Evolutionary conservation across 192 early-diverging fungal species (phyloP).

Genomic region (Phlyctochytrium planicorne): DNA sequence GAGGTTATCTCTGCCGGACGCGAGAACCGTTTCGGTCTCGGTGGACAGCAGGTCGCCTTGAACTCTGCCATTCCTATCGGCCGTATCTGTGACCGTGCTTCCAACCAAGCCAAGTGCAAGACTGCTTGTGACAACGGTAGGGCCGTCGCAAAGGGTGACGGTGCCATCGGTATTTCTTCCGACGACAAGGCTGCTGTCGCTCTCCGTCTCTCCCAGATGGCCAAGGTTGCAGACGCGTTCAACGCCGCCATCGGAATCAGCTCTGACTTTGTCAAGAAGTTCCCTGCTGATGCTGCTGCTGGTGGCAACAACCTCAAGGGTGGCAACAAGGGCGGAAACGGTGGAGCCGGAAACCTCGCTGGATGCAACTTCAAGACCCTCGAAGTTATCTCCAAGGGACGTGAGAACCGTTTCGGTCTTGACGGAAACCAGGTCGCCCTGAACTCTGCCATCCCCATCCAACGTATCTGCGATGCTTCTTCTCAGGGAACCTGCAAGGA

Average conservation of each 20-base stretch:
- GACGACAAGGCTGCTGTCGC: no score
- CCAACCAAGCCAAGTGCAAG: not conserved
- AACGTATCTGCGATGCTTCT: not conserved
- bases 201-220: no score
- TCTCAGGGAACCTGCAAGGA: not conserved
- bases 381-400: constrained; percentile 20
- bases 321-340: not conserved
- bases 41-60: constrained; percentile 30
- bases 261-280: constrained; percentile 8
- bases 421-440: constrained; percentile 29
- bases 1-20: constrained; percentile 17
- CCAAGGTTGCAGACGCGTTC: constrained; percentile 20
- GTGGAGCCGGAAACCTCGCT: not conserved
- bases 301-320: not conserved
- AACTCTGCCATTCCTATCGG: constrained; percentile 31
- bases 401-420: constrained; percentile 32
- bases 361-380: constrained; percentile 2
- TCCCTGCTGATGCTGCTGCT: not conserved
- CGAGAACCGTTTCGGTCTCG: constrained; percentile 32
- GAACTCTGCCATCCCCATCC: constrained; percentile 30
- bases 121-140: constrained; percentile 3
- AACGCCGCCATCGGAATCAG: constrained; percentile 29
- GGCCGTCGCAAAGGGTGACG: constrained; percentile 14
- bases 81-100: not conserved
- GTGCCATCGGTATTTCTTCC: no score